A percentile compares a stretch with the other conserved stretches of the same genome.
phyloP scores from a whole-genome alignment of 164 flowering plant species.

The Chimonanthus praecox region DNA sequence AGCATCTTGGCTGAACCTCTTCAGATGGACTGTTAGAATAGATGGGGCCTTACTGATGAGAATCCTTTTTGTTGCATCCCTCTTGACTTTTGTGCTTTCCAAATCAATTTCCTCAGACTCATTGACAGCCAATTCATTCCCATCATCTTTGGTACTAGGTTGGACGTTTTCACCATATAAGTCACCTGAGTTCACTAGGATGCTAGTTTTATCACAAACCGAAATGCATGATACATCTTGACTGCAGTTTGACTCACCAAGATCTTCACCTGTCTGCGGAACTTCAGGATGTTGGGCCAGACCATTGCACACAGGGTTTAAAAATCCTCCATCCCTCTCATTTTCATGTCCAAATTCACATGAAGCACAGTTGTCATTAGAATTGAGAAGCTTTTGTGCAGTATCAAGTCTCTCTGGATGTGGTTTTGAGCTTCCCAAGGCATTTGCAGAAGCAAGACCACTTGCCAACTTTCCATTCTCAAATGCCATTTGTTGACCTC shows the following conservation, averaged over 20 bases:
- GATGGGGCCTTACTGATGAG: slow-evolving; percentile 70
- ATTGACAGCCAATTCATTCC: slow-evolving; percentile 30
- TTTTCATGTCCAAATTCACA: slow-evolving; percentile 12
- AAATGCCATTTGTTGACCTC: slow-evolving; percentile 16
- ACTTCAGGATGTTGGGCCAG: slow-evolving; percentile 5
- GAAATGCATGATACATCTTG: slow-evolving; percentile 18
- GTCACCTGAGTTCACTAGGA: slow-evolving; percentile 13
- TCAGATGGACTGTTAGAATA: slow-evolving; percentile 82
- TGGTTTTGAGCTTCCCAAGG: slow-evolving; percentile 12
- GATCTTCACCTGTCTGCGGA: slow-evolving; percentile 12
- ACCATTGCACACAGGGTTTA: slow-evolving; percentile 1
- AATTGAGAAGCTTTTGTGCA: not conserved
- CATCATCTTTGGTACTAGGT: not conserved
- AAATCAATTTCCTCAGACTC: slow-evolving; percentile 37
- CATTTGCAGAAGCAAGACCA: slow-evolving; percentile 13
- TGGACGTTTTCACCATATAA: not conserved
- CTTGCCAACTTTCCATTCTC: slow-evolving; percentile 22
- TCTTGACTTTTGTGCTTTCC: slow-evolving; percentile 44
- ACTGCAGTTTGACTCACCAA: slow-evolving; percentile 9
- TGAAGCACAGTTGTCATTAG: not conserved
- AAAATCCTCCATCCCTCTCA: not conserved
- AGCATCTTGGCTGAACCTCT: slow-evolving; percentile 93
- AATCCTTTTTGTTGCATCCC: slow-evolving; percentile 84
- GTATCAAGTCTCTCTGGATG: slow-evolving; percentile 16
- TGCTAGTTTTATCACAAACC: slow-evolving; percentile 10